These are phyloP conservation scores for Aspergillus novoparasiticus DNA, from an alignment of 2,329 filamentous ascomycete species.

Conservation along the genomic window DNA sequence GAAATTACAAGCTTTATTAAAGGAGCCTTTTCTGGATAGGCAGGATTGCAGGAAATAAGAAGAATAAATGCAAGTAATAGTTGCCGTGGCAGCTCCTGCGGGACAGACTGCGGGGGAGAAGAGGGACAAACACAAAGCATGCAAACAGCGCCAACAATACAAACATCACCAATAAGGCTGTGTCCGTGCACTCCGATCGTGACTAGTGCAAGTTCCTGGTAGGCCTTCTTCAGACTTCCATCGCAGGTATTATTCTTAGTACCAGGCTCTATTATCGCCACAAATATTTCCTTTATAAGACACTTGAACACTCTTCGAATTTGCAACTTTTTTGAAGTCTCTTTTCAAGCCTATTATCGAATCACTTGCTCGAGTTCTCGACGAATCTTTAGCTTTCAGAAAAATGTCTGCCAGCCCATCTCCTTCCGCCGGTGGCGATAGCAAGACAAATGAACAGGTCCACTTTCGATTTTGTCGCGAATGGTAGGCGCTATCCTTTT, in stretches of 20 bases:
- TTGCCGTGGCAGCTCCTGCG: conserved; percentile 10
- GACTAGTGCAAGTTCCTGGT: conserved; percentile 11
- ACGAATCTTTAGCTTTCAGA: neutral
- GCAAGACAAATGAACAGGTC: conserved; percentile 68
- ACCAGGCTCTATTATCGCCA: neutral
- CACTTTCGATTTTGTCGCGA: conserved; percentile 98
- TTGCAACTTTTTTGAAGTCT: neutral
- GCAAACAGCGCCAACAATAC: conserved; percentile 22
- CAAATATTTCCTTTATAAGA: neutral
- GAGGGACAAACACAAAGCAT: conserved; percentile 22
- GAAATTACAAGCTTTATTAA: neutral
- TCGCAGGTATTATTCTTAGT: neutral
- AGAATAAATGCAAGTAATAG: conserved; percentile 1
- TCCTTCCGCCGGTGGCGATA: conserved; percentile 41
- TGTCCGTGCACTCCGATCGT: conserved; percentile 9
- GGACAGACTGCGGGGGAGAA: conserved; percentile 33
- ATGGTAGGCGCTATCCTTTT: conserved; percentile 60
- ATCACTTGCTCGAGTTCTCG: neutral
- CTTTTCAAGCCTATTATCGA: too few relatives aligned
- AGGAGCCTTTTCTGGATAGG: neutral
- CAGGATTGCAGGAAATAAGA: neutral
- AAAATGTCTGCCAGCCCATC: conserved; percentile 48
- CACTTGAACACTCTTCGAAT: neutral
- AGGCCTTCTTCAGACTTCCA: conserved; percentile 23
- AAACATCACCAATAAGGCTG: conserved; percentile 17